Conservation (phyloP, 2,329 filamentous ascomycete genomes). For the Epichloe coenophiala region DNA sequence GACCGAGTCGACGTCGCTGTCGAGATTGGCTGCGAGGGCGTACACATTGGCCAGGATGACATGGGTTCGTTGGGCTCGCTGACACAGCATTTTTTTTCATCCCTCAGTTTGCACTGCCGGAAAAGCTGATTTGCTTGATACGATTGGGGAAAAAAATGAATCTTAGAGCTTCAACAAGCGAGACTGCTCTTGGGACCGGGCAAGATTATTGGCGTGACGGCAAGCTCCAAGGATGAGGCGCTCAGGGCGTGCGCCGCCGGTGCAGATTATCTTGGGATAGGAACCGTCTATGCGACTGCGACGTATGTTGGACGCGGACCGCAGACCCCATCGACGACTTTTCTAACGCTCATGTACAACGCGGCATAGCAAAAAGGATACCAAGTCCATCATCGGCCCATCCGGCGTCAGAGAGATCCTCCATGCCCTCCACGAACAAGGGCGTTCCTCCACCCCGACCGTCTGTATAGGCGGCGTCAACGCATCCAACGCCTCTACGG, state of each 20-base stretch:
- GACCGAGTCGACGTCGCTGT: constrained; percentile 83
- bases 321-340: too few relatives aligned
- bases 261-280: constrained; percentile 85
- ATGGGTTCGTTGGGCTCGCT: constrained; percentile 41
- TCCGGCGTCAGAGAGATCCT: constrained; percentile 41
- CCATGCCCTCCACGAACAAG: constrained; percentile 37
- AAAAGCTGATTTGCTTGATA: too few relatives aligned
- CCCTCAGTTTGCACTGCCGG: too few relatives aligned
- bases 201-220: constrained; percentile 80
- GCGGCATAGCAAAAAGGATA: constrained; percentile 65
- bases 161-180: constrained; percentile 27
- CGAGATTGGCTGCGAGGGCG: constrained; percentile 76
- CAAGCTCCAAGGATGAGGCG: constrained; percentile 63
- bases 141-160: too few relatives aligned
- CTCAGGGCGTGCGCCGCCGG: constrained; percentile 56
- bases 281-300: constrained; percentile 73
- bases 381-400: constrained; percentile 50
- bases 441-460: constrained; percentile 36
- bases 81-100: background rate
- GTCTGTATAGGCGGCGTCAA: constrained; percentile 90
- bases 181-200: constrained; percentile 58
- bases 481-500: constrained; percentile 55
- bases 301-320: constrained; percentile 39
- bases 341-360: background rate
- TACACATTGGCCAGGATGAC: constrained; percentile 92